Percentiles rank a stretch among this genome's conserved stretches.
These are phyloP conservation scores for Scheffersomyces stipitis DNA, from an alignment of 805 yeast species.

Conservation along the genomic window DNA sequence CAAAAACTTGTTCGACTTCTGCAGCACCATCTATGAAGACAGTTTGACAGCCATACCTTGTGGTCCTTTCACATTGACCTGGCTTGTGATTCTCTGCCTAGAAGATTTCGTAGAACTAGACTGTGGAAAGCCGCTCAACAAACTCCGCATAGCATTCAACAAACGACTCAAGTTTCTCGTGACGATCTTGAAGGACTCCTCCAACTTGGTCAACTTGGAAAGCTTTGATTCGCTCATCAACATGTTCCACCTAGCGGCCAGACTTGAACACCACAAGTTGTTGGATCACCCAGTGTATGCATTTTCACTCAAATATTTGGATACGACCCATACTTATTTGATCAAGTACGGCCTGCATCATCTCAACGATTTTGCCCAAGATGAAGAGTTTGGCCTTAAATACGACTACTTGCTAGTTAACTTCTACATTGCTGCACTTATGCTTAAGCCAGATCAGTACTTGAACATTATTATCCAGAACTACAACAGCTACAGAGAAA, in stretches of 20 bases:
- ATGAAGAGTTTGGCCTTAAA: slow-evolving; percentile 11
- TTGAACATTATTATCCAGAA: slow-evolving; percentile 19
- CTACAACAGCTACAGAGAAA: slow-evolving; percentile 21
- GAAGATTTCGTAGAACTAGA: slow-evolving; percentile 36
- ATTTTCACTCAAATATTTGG: slow-evolving; percentile 32
- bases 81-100: slow-evolving; percentile 34
- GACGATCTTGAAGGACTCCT: slow-evolving; percentile 28
- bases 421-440: slow-evolving; percentile 35
- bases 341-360: slow-evolving; percentile 9
- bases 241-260: slow-evolving; percentile 36
- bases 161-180: slow-evolving; percentile 34
- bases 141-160: slow-evolving; percentile 31
- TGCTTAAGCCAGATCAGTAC: slow-evolving; percentile 34
- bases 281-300: slow-evolving; percentile 26
- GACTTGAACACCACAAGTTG: slow-evolving; percentile 18
- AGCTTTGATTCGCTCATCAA: slow-evolving; percentile 36
- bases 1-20: slow-evolving; percentile 32
- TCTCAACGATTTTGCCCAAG: slow-evolving; percentile 6
- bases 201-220: slow-evolving; percentile 25
- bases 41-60: slow-evolving; percentile 12
- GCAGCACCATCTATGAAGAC: slow-evolving; percentile 30
- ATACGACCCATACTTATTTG: slow-evolving; percentile 28
- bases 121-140: slow-evolving; percentile 17
- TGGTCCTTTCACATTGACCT: slow-evolving; percentile 24
- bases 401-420: slow-evolving; percentile 26